These are phyloP conservation scores for Cercospora sp. DNA, from an alignment of 2,329 filamentous ascomycete genomes.

Conservation along the genomic window DNA sequence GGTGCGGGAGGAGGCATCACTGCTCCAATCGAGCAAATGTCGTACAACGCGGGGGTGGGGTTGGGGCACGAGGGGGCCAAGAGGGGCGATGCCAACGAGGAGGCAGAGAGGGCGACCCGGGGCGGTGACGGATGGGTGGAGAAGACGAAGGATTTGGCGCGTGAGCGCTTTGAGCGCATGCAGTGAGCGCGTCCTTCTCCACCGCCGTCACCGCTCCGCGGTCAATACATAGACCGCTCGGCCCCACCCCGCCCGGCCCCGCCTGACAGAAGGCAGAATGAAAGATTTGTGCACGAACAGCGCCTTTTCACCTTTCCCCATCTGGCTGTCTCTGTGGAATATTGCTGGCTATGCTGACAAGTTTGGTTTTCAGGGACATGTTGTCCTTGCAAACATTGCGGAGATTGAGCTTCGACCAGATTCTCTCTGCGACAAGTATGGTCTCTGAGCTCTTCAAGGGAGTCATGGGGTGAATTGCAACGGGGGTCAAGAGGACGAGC, in stretches of 20 bases:
- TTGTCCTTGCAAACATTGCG: background rate
- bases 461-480: background rate
- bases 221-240: background rate
- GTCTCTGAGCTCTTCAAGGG: background rate
- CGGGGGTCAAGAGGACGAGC: background rate
- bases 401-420: background rate
- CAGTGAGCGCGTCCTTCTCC: slow-evolving; percentile 16
- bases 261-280: background rate
- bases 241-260: background rate
- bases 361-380: background rate
- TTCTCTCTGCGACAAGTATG: background rate
- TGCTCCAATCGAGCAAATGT: slow-evolving; percentile 62
- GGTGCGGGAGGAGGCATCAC: slow-evolving; percentile 63
- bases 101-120: slow-evolving; percentile 63
- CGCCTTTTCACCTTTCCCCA: background rate
- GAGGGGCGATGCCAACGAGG: slow-evolving; percentile 65
- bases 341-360: background rate
- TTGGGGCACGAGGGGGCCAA: slow-evolving; percentile 69
- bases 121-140: slow-evolving; percentile 59
- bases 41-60: slow-evolving; percentile 68
- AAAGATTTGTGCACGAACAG: background rate
- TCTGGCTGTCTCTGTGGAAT: background rate
- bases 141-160: slow-evolving; percentile 64
- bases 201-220: background rate
- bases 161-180: slow-evolving; percentile 65